phyloP scores from a whole-genome alignment of 257 asterid species.

The Solanum acaule region DNA sequence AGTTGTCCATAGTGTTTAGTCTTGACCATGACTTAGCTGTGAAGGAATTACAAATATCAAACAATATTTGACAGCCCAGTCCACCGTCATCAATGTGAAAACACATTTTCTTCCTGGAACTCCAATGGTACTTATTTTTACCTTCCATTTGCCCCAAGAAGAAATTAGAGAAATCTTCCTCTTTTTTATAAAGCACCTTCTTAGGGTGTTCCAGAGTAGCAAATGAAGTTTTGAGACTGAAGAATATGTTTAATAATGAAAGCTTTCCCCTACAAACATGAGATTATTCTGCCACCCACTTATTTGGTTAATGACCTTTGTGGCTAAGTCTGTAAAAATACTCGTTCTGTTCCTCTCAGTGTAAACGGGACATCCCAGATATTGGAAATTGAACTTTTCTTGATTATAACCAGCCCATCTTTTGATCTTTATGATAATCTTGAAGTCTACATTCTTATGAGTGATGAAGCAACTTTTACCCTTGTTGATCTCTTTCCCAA shows the following conservation, averaged over 20 bases:
- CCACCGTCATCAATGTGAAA: background rate
- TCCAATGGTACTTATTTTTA: background rate
- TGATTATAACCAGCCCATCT: background rate
- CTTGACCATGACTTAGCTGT: background rate
- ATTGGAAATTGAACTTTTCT: background rate
- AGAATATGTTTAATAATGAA: background rate
- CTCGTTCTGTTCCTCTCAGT: background rate
- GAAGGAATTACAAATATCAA: background rate
- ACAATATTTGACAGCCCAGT: too few relatives aligned
- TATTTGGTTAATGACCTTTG: background rate
- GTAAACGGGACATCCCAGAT: background rate
- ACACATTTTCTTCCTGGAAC: too few relatives aligned
- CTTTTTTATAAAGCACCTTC: too few relatives aligned
- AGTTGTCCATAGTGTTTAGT: background rate
- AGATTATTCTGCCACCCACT: background rate
- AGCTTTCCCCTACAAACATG: background rate
- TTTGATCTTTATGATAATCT: background rate
- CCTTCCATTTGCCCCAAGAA: background rate
- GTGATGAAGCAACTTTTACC: background rate
- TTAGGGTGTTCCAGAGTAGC: background rate
- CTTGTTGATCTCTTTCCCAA: background rate
- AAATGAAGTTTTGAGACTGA: background rate
- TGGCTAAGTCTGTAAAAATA: background rate
- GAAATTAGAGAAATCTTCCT: background rate
- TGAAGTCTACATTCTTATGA: background rate